Conservation (phyloP, 2,329 filamentous ascomycete species). For the Paramyrothecium sp. region DNA sequence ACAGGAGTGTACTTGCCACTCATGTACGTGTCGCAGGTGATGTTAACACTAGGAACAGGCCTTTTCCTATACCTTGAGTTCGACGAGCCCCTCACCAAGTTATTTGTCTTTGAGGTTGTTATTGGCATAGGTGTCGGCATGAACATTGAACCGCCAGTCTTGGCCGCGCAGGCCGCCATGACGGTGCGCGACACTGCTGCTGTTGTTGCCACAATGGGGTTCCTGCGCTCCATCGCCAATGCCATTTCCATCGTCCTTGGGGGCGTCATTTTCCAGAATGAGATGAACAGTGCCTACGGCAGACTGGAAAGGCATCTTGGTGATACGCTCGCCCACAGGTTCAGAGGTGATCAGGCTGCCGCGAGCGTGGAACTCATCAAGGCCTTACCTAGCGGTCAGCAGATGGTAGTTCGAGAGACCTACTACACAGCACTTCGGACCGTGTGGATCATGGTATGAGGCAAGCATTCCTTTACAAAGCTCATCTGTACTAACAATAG, state of each 20-base stretch:
- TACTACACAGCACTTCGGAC: conserved; percentile 20
- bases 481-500: not conserved
- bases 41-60: conserved; percentile 60
- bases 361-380: conserved; percentile 54
- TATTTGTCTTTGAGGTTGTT: conserved; percentile 57
- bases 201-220: conserved; percentile 61
- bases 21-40: conserved; percentile 50
- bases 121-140: conserved; percentile 60
- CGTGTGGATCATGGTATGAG: conserved; percentile 26
- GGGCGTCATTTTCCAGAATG: conserved; percentile 70
- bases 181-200: conserved; percentile 59
- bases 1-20: conserved; percentile 58
- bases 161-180: conserved; percentile 63
- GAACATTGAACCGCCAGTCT: conserved; percentile 61
- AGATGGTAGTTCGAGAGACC: conserved; percentile 17
- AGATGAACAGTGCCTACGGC: conserved; percentile 51
- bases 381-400: conserved; percentile 13
- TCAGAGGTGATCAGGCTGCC: conserved; percentile 54
- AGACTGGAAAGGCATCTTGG: conserved; percentile 45
- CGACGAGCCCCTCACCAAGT: conserved; percentile 42
- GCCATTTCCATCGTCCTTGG: conserved; percentile 67
- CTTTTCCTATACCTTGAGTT: conserved; percentile 55
- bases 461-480: not conserved
- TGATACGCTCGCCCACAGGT: conserved; percentile 38
- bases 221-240: conserved; percentile 62